A percentile compares a stretch with the other conserved stretches of the same genome.
These are phyloP conservation scores for Penicillium manginii DNA, from an alignment of 495 filamentous ascomycete genomes.

Conservation along the genomic window DNA sequence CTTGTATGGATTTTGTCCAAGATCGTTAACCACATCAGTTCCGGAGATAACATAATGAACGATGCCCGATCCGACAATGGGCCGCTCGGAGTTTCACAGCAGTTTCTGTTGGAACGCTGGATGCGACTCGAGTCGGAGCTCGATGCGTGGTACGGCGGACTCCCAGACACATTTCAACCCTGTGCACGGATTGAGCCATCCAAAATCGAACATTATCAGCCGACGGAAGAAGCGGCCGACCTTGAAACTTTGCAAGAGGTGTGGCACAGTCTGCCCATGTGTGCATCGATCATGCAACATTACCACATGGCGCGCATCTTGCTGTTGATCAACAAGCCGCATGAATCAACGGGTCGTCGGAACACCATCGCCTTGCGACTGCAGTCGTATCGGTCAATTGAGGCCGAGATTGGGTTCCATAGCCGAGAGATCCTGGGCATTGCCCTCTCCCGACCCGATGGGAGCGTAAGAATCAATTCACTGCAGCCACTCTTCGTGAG, in stretches of 20 bases:
- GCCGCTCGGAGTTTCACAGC: conserved; percentile 54
- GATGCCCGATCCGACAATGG: conserved; percentile 38
- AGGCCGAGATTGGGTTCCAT: conserved; percentile 57
- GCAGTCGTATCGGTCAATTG: conserved; percentile 57
- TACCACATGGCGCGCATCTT: conserved; percentile 69
- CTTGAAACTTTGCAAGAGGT: conserved; percentile 55
- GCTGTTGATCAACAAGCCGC: conserved; percentile 64
- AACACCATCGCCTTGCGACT: conserved; percentile 55
- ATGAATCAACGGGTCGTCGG: conserved; percentile 55
- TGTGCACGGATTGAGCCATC: conserved; percentile 46
- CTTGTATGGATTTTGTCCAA: conserved; percentile 66
- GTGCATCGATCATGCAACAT: conserved; percentile 64
- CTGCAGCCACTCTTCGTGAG: conserved; percentile 66
- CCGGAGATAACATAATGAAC: conserved; percentile 49
- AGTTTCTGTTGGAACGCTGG: conserved; percentile 60
- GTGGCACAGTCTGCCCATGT: conserved; percentile 67
- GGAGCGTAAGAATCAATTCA: conserved; percentile 59
- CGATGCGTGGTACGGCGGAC: conserved; percentile 60
- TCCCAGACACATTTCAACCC: conserved; percentile 61
- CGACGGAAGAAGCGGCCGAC: conserved; percentile 33
- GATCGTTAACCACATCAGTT: conserved; percentile 63
- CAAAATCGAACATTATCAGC: conserved; percentile 19
- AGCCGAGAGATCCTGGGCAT: conserved; percentile 63
- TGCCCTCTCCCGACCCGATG: conserved; percentile 56
- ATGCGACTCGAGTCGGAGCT: conserved; percentile 56